Conservation (phyloP, 139 green algal species). For the Coelastrella sp. region DNA sequence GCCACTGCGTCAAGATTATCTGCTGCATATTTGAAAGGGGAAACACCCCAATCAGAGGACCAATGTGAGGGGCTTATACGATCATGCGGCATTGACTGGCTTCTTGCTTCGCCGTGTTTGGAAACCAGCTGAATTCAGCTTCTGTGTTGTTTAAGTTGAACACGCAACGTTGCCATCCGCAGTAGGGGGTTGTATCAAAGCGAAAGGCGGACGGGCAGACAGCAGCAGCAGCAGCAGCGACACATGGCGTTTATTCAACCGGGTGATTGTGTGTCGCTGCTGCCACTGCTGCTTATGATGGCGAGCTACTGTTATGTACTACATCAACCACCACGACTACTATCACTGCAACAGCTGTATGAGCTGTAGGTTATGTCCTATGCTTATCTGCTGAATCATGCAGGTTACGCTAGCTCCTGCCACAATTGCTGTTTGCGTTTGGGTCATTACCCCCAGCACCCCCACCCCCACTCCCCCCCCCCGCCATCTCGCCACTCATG, state of each 20-base stretch:
- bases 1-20: too few relatives aligned
- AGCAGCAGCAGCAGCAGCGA: slow-evolving; percentile 25
- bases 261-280: background rate
- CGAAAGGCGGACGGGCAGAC: too few relatives aligned
- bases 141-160: slow-evolving; percentile 6
- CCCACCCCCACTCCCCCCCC: too few relatives aligned
- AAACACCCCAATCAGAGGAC: background rate
- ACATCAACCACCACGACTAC: too few relatives aligned
- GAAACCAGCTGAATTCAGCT: slow-evolving; percentile 49
- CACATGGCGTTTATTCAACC: background rate
- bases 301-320: background rate
- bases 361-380: too few relatives aligned
- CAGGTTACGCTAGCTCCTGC: too few relatives aligned
- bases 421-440: too few relatives aligned
- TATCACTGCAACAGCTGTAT: too few relatives aligned
- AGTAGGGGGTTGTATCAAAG: background rate
- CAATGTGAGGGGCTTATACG: background rate
- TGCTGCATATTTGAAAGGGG: background rate
- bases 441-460: too few relatives aligned
- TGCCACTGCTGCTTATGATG: background rate
- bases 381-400: too few relatives aligned
- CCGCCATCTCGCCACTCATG: too few relatives aligned
- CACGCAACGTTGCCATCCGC: background rate
- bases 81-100: background rate
- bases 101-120: slow-evolving; percentile 19